phyloP scores from a whole-genome alignment of 768 basidiomycete species.

The Tulasnella sp. region DNA sequence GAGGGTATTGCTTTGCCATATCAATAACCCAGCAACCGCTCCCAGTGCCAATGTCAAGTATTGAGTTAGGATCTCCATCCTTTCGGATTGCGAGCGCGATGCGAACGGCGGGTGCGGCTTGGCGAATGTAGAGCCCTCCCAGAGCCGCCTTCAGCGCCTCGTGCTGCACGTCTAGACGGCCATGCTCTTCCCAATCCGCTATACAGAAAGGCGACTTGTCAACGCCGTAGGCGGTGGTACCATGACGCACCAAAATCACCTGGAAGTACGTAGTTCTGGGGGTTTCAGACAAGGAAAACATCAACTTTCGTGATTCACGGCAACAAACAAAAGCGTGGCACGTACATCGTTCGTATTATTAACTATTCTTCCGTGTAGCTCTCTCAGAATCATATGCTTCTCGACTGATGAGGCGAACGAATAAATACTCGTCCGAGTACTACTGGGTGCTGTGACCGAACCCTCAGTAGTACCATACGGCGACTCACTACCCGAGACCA shows the following conservation, averaged over 20 bases:
- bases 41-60: conserved; percentile 17
- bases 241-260: background rate
- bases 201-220: background rate
- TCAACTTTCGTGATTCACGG: no score
- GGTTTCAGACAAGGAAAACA: no score
- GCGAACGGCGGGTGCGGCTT: background rate
- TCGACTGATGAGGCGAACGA: conserved; percentile 22
- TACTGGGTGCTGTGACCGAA: background rate
- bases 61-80: background rate
- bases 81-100: background rate
- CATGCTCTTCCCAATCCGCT: conserved; percentile 8
- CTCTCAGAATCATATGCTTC: background rate
- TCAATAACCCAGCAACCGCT: conserved; percentile 4
- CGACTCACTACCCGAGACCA: background rate
- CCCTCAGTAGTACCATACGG: background rate
- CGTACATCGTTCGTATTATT: no score
- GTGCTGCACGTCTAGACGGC: conserved; percentile 15
- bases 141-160: background rate
- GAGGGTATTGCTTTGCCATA: conserved; percentile 3
- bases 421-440: background rate
- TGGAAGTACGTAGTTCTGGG: background rate
- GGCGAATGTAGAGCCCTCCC: conserved; percentile 9
- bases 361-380: background rate
- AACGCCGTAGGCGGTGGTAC: background rate
- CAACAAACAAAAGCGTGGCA: no score